phyloP scores from a whole-genome alignment of 1,284 basidiomycete species.

The Puccinia horiana region DNA sequence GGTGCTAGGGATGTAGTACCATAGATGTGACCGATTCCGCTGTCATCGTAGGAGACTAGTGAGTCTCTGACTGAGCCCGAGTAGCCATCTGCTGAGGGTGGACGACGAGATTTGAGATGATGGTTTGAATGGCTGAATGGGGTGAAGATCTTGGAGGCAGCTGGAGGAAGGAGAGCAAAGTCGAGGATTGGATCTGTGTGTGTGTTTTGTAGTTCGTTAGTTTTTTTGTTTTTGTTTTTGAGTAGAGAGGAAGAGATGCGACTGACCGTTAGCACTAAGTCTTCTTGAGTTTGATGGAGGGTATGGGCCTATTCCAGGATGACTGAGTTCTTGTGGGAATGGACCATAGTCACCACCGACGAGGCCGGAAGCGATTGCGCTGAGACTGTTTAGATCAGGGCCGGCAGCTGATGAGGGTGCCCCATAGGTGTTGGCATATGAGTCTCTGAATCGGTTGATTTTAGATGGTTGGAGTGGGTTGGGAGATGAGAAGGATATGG shows the following conservation, averaged over 20 bases:
- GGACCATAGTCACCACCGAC: conserved; percentile 43
- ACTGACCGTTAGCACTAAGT: conserved; percentile 20
- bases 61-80: conserved; percentile 45
- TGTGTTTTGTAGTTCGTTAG: not conserved
- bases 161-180: not conserved
- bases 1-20: not conserved
- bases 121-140: conserved; percentile 20
- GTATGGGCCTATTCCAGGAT: conserved; percentile 5
- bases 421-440: conserved; percentile 36
- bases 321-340: conserved; percentile 33
- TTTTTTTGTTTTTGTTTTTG: not conserved
- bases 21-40: not conserved
- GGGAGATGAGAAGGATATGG: not conserved
- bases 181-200: conserved; percentile 11
- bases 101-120: conserved; percentile 26
- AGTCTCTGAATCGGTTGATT: conserved; percentile 15
- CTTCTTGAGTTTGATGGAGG: not conserved
- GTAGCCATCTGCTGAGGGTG: conserved; percentile 29
- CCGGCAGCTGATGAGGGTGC: conserved; percentile 3
- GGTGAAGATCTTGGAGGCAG: not conserved
- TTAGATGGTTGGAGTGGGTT: not conserved
- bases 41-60: conserved; percentile 37
- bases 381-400: conserved; percentile 30
- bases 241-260: not conserved
- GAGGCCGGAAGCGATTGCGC: conserved; percentile 33